Percentiles rank a stretch among this genome's conserved stretches.
Evolutionary conservation across 2,329 filamentous ascomycete genomes (phyloP).

Genomic region (Lachnellula hyalina): DNA sequence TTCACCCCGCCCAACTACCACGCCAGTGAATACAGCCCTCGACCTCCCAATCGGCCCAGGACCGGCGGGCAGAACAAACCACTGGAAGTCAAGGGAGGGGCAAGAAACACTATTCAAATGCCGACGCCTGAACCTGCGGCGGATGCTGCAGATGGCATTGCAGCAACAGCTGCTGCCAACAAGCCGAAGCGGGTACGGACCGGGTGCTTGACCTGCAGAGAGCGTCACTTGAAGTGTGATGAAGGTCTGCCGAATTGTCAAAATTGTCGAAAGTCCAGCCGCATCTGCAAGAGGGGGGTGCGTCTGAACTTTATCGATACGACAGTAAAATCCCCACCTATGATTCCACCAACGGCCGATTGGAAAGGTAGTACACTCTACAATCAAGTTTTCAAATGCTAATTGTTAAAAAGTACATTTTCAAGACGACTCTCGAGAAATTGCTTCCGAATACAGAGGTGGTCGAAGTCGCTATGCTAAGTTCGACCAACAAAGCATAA

Average conservation of each 20-base stretch:
- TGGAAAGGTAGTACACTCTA: conserved; percentile 48
- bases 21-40: conserved; percentile 19
- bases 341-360: conserved; percentile 55
- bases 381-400: conserved; percentile 6
- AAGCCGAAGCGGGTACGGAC: conserved; percentile 87
- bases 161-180: conserved; percentile 16
- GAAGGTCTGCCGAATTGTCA: conserved; percentile 58
- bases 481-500: conserved; percentile 36
- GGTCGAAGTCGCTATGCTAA: conserved; percentile 68
- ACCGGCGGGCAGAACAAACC: conserved; percentile 11
- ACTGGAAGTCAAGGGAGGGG: conserved; percentile 11
- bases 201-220: conserved; percentile 83
- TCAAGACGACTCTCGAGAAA: conserved; percentile 80
- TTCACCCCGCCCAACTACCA: conserved; percentile 21
- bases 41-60: conserved; percentile 20
- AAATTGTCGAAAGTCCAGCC: conserved; percentile 84
- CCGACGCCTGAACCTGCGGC: conserved; percentile 18
- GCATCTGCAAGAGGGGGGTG: conserved; percentile 79
- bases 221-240: conserved; percentile 88
- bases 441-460: conserved; percentile 84
- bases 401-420: conserved; percentile 57
- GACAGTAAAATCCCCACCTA: conserved; percentile 61
- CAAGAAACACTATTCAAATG: conserved; percentile 24
- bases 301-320: conserved; percentile 89
- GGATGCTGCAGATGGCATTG: conserved; percentile 11